Evolutionary conservation across 805 yeast species (phyloP).

Genomic region (Kregervanrija delftensis): DNA sequence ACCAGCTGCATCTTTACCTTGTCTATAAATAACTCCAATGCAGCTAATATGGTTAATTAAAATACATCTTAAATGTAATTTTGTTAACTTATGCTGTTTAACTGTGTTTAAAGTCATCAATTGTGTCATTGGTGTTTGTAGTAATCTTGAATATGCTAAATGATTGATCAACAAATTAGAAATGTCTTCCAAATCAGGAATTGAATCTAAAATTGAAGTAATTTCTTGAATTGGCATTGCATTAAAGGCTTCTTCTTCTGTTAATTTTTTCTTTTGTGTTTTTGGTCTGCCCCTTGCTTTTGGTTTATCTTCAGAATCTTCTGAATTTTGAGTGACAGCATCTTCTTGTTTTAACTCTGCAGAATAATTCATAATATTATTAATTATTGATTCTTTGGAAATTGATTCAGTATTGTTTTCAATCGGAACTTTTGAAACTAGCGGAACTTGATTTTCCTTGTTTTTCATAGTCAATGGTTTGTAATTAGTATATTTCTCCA

Average conservation of each 20-base stretch:
- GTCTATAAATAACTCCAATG: slow-evolving; percentile 82
- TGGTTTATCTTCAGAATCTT: slow-evolving; percentile 7
- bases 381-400: not conserved
- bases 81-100: slow-evolving; percentile 39
- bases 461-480: too few relatives aligned
- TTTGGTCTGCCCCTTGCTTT: slow-evolving; percentile 9
- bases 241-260: slow-evolving; percentile 11
- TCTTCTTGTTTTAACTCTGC: too few relatives aligned
- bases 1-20: slow-evolving; percentile 96
- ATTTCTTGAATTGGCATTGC: slow-evolving; percentile 20
- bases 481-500: too few relatives aligned
- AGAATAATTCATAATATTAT: not conserved
- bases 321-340: not conserved
- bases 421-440: too few relatives aligned
- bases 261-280: not conserved
- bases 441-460: too few relatives aligned
- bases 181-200: slow-evolving; percentile 43
- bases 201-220: slow-evolving; percentile 22
- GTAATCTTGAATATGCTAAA: slow-evolving; percentile 81
- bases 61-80: slow-evolving; percentile 38
- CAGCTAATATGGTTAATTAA: slow-evolving; percentile 42
- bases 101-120: slow-evolving; percentile 53
- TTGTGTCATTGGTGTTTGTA: slow-evolving; percentile 79
- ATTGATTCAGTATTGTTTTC: too few relatives aligned
- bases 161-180: slow-evolving; percentile 70